Conservation (phyloP, 768 basidiomycete genomes). For the Lentinula guzmanii region DNA sequence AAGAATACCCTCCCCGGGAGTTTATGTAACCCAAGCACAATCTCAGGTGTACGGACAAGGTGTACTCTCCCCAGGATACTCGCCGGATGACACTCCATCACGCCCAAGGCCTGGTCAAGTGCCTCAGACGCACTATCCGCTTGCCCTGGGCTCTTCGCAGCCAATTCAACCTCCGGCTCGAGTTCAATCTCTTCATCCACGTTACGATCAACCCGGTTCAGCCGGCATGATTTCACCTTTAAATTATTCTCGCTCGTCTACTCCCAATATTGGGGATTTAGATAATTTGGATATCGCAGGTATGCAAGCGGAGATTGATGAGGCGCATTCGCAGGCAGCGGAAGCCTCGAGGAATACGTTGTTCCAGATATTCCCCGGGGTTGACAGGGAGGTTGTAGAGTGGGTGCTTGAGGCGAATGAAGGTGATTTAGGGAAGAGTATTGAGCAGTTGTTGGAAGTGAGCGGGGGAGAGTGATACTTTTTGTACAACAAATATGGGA, state of each 20-base stretch:
- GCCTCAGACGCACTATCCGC: conserved; percentile 42
- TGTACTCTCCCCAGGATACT: conserved; percentile 21
- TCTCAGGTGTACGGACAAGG: conserved; percentile 9
- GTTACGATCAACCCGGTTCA: not conserved
- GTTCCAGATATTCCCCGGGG: conserved; percentile 80
- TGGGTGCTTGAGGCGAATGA: conserved; percentile 87
- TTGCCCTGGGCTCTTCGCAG: conserved; percentile 47
- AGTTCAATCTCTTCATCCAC: conserved; percentile 29
- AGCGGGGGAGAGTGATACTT: conserved; percentile 16
- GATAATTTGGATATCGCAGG: conserved; percentile 63
- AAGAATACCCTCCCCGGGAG: conserved; percentile 35
- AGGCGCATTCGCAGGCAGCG: conserved; percentile 66
- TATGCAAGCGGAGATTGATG: conserved; percentile 73
- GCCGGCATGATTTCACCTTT: not conserved
- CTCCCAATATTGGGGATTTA: conserved; percentile 62
- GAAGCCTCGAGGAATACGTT: conserved; percentile 72
- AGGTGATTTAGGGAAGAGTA: conserved; percentile 85
- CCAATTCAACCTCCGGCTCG: conserved; percentile 34
- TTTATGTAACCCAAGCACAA: conserved; percentile 9
- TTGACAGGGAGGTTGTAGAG: conserved; percentile 81
- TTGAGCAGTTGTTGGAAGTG: conserved; percentile 82
- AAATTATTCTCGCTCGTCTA: conserved; percentile 8
- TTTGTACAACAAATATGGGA: not conserved
- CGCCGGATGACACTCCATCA: conserved; percentile 46
- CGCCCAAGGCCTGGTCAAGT: conserved; percentile 23